Percentiles rank a stretch among this genome's conserved stretches.
phyloP scores from a whole-genome alignment of 164 flowering plant species.

The Sextonia rubra region DNA sequence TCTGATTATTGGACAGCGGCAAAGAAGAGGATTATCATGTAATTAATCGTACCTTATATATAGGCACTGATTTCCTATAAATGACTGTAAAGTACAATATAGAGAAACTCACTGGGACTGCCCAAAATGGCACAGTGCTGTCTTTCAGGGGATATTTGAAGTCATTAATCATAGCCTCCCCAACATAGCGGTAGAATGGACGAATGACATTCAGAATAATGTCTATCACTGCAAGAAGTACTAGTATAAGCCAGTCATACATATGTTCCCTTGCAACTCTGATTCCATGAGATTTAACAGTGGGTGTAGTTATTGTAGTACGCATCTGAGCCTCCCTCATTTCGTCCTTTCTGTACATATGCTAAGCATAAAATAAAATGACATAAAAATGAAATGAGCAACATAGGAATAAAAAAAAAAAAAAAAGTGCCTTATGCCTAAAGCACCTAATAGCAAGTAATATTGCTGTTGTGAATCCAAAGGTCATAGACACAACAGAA shows the following conservation, averaged over 20 bases:
- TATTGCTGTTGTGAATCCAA: neutral
- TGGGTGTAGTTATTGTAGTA: constrained; percentile 28
- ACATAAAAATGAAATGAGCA: neutral
- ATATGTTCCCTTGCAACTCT: constrained; percentile 59
- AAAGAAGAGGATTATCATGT: neutral
- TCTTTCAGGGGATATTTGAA: constrained; percentile 36
- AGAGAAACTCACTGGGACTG: constrained; percentile 31
- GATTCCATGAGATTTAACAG: constrained; percentile 74
- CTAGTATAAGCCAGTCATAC: constrained; percentile 83
- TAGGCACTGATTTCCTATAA: neutral
- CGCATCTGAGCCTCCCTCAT: constrained; percentile 60
- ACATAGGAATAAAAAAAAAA: neutral
- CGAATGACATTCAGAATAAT: constrained; percentile 57
- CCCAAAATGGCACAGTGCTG: constrained; percentile 36
- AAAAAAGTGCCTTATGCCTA: neutral
- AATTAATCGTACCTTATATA: neutral
- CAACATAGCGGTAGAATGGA: constrained; percentile 91
- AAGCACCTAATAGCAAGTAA: neutral
- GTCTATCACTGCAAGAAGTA: constrained; percentile 59
- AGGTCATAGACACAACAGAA: neutral
- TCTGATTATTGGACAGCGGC: constrained; percentile 20
- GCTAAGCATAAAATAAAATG: neutral
- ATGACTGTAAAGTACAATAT: neutral
- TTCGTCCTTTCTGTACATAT: constrained; percentile 7
- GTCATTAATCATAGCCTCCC: constrained; percentile 74